phyloP scores from a whole-genome alignment of 345 rosid species.

The Salix brachista region DNA sequence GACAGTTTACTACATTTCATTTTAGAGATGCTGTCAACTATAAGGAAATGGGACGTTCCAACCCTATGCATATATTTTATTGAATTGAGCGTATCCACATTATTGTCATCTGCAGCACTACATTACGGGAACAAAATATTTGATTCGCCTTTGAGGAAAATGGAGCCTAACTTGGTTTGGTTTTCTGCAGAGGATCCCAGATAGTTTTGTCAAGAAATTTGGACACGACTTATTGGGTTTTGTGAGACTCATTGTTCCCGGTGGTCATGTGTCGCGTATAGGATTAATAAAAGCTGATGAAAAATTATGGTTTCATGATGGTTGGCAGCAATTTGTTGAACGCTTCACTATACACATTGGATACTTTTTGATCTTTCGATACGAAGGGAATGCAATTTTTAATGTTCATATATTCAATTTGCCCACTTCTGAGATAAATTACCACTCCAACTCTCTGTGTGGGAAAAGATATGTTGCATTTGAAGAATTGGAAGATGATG shows the following conservation, averaged over 20 bases:
- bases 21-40: not conserved
- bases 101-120: not conserved
- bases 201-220: slow-evolving; percentile 65
- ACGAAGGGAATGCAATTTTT: slow-evolving; percentile 75
- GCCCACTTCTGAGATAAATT: slow-evolving; percentile 62
- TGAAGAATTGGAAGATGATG: slow-evolving; percentile 73
- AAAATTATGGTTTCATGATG: slow-evolving; percentile 74
- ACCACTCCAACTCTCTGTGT: slow-evolving; percentile 41
- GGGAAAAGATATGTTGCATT: slow-evolving; percentile 57
- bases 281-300: slow-evolving; percentile 66
- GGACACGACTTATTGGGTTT: slow-evolving; percentile 64
- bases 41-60: not conserved
- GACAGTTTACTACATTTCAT: not conserved
- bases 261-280: slow-evolving; percentile 66
- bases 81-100: not conserved
- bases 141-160: not conserved
- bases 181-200: slow-evolving; percentile 79
- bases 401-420: slow-evolving; percentile 71
- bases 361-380: slow-evolving; percentile 74
- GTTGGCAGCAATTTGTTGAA: slow-evolving; percentile 83
- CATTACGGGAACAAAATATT: not conserved
- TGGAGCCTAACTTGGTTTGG: slow-evolving; percentile 10
- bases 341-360: slow-evolving; percentile 68
- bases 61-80: not conserved
- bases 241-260: slow-evolving; percentile 72